These are phyloP conservation scores for Umbilicus rupestris DNA, from an alignment of 164 flowering plant genomes.

Conservation along the genomic window DNA sequence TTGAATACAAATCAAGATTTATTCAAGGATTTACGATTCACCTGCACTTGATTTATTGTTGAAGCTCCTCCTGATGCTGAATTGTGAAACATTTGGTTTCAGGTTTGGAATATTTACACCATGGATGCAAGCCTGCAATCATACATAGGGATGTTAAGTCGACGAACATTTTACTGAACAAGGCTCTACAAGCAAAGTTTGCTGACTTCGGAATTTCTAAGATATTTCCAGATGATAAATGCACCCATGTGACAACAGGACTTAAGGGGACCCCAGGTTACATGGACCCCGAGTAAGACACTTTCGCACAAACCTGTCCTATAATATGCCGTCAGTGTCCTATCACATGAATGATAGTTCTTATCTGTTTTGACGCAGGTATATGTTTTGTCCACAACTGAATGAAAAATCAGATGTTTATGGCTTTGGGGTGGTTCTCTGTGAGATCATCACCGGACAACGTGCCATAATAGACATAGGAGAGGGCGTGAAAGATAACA, in stretches of 20 bases:
- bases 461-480: conserved; percentile 18
- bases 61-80: too few relatives aligned
- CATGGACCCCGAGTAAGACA: conserved; percentile 24
- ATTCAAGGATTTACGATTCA: background rate
- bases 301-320: background rate
- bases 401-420: conserved; percentile 47
- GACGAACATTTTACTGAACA: conserved; percentile 19
- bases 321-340: background rate
- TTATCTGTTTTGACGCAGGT: background rate
- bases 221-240: conserved; percentile 9
- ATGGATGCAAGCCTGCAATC: conserved; percentile 22
- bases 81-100: background rate
- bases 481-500: conserved; percentile 5
- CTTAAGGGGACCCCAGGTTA: conserved; percentile 24
- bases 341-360: background rate
- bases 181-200: conserved; percentile 18
- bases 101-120: conserved; percentile 27
- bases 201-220: conserved; percentile 24
- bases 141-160: conserved; percentile 27
- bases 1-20: background rate
- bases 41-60: background rate
- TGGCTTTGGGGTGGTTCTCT: conserved; percentile 42
- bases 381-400: conserved; percentile 7
- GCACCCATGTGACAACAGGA: conserved; percentile 5
- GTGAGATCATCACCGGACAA: conserved; percentile 38